Conservation (phyloP, 2,329 filamentous ascomycete species). For the Xylariaceae sp. region DNA sequence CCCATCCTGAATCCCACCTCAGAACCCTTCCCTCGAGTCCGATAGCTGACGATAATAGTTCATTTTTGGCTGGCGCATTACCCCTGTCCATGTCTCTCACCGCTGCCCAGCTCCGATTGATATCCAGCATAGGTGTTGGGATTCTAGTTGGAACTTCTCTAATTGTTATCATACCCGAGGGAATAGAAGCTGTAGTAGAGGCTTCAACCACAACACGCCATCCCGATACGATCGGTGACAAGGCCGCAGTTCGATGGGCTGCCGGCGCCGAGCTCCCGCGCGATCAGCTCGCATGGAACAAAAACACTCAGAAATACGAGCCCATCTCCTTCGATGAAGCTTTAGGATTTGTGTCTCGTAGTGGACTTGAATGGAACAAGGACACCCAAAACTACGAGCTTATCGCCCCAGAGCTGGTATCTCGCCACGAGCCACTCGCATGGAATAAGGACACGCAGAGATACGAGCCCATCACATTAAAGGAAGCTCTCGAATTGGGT, state of each 20-base stretch:
- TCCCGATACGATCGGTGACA: conserved; percentile 16
- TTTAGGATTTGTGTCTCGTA: too few relatives aligned
- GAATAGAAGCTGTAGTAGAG: conserved; percentile 83
- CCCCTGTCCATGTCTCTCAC: conserved; percentile 87
- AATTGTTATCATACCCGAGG: conserved; percentile 96
- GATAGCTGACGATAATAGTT: conserved; percentile 53
- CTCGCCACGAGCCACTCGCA: neutral
- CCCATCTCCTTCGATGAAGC: neutral
- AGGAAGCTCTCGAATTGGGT: too few relatives aligned
- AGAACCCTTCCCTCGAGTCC: conserved; percentile 5
- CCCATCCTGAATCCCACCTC: neutral
- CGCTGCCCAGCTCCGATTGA: conserved; percentile 79
- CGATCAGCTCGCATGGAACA: neutral
- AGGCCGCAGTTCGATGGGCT: conserved; percentile 19
- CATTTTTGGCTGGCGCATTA: conserved; percentile 87
- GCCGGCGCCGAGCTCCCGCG: neutral
- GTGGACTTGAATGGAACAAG: too few relatives aligned
- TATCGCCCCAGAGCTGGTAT: too few relatives aligned
- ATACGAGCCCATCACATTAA: too few relatives aligned
- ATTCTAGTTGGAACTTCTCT: conserved; percentile 92
- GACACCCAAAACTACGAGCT: too few relatives aligned
- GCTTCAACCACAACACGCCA: conserved; percentile 38
- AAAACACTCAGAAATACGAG: neutral
- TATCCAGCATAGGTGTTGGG: conserved; percentile 90
- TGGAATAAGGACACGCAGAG: neutral